Percentiles rank a stretch among this genome's conserved stretches.
These are phyloP conservation scores for Bretziella fagacearum DNA, from an alignment of 2,329 filamentous ascomycete genomes.

Conservation along the genomic window DNA sequence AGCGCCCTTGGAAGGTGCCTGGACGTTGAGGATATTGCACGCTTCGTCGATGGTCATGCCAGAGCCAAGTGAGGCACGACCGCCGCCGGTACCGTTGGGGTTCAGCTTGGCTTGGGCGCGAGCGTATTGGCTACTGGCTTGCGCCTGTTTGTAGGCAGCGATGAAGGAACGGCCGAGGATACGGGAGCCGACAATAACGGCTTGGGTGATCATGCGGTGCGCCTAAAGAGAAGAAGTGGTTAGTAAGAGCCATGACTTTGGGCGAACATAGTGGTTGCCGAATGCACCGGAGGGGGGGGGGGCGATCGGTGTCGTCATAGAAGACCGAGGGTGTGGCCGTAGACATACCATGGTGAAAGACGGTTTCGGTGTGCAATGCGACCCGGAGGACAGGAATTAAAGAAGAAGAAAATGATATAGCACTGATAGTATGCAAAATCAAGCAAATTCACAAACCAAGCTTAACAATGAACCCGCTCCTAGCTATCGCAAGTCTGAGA, in stretches of 20 bases:
- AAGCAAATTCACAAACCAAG: no score
- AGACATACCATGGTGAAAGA: neutral
- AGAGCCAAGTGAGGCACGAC: conserved; percentile 37
- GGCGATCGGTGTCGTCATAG: no score
- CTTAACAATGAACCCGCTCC: no score
- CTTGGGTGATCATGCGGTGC: conserved; percentile 57
- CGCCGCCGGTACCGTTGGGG: conserved; percentile 26
- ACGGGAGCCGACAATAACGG: conserved; percentile 75
- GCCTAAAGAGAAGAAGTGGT: conserved; percentile 8
- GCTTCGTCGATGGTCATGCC: conserved; percentile 91
- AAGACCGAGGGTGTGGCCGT: no score
- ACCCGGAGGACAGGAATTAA: neutral
- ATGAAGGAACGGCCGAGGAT: conserved; percentile 85
- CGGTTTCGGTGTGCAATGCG: neutral
- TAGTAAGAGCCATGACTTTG: neutral
- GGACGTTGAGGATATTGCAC: conserved; percentile 92
- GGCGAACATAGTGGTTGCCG: neutral
- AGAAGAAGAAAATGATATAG: neutral
- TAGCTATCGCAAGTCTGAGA: no score
- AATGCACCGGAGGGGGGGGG: neutral
- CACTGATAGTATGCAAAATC: neutral
- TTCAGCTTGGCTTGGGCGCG: conserved; percentile 50
- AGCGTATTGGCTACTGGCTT: conserved; percentile 69
- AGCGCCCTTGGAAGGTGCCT: conserved; percentile 56
- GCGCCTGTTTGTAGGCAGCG: conserved; percentile 91